Evolutionary conservation across 169 alveolate genomes (phyloP).

Genomic region (Neospora caninum): DNA sequence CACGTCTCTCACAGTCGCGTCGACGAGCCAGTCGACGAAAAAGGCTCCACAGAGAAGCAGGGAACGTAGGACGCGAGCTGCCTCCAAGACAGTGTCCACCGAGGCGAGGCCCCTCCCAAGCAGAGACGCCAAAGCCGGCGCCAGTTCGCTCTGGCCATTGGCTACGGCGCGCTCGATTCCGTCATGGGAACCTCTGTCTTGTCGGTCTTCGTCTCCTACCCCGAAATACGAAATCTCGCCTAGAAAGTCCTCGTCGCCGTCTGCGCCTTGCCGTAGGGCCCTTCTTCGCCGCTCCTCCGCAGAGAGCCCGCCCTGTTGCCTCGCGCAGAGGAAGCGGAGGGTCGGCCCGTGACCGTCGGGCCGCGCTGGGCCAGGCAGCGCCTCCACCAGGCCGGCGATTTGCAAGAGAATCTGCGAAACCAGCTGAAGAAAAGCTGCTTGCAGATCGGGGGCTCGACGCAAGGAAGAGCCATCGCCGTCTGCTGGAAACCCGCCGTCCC

Average conservation of each 20-base stretch:
- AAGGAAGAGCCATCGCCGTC: neutral
- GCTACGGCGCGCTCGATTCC: neutral
- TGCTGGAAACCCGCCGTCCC: neutral
- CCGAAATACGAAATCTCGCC: neutral
- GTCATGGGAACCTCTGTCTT: neutral
- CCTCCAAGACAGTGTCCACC: neutral
- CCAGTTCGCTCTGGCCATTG: neutral
- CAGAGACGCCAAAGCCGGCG: neutral
- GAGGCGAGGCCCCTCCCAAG: neutral
- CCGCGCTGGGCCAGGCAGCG: neutral
- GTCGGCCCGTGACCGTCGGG: neutral
- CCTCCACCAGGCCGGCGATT: neutral
- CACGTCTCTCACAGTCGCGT: neutral
- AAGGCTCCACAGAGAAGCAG: slow-evolving; percentile 8
- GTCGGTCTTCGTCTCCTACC: neutral
- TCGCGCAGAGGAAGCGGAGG: neutral
- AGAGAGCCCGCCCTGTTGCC: neutral
- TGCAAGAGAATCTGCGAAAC: neutral
- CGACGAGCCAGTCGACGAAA: slow-evolving; percentile 4
- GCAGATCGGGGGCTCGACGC: neutral
- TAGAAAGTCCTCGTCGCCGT: neutral
- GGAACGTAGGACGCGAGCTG: neutral
- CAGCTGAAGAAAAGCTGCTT: neutral
- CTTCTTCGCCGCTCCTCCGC: neutral
- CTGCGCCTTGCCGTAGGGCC: neutral